Base-by-base conservation (phyloP, 176 grass and related monocot species). In the Triticum timopheevii region DNA sequence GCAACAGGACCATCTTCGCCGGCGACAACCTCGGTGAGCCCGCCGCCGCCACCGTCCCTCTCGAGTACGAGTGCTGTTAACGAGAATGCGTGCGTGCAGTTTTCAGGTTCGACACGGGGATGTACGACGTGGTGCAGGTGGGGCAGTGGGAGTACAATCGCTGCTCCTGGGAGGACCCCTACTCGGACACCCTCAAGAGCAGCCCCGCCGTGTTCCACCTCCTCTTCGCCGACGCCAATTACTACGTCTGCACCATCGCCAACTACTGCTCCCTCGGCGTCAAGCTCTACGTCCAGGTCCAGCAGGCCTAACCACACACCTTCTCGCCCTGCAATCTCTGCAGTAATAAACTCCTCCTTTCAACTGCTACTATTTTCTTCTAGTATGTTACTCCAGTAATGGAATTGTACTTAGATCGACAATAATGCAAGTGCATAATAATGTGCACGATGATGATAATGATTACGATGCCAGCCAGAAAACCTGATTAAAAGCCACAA, bases 41-140 rank as follows among this genome's bases (percentile, higher is more conserved):
- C 0, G 31, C 28, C 28, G 2, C 13, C 23, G 1, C 3, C 70
- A 1, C 34, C 1, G 10, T 30, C 10, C 15, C 34, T 9, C 28
- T 4, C 49, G 13, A 73, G 36, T 39, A 1, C 13, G 4, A 49
- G 19, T 22, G 54, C 4, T 22, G 54, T 59, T 59, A 23, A 30
- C 17, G 61, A 10, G 4, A 9, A 28, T 12, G 4, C 1, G 12
- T n/a, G 56, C 69, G 72, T 75, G 16, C 77, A 90, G 88, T 84
- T 2, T 95, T 92, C 79, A 84, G 80, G 86, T 92, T 95, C 76
- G 83, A 88, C 70, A 56, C 35, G 19, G 90, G 93, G 39, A 81
- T 92, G 68, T 95, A 88, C 88, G 79, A 92, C 45, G 90, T 90
- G 69, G 80, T 87, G 64, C 64, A 90, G 90, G 90, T 95, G 22